Evolutionary conservation across 495 filamentous ascomycete species (phyloP), one percentile per base, ranked within the genome.

Genomic region (Lineolata rhizophorae): DNA sequence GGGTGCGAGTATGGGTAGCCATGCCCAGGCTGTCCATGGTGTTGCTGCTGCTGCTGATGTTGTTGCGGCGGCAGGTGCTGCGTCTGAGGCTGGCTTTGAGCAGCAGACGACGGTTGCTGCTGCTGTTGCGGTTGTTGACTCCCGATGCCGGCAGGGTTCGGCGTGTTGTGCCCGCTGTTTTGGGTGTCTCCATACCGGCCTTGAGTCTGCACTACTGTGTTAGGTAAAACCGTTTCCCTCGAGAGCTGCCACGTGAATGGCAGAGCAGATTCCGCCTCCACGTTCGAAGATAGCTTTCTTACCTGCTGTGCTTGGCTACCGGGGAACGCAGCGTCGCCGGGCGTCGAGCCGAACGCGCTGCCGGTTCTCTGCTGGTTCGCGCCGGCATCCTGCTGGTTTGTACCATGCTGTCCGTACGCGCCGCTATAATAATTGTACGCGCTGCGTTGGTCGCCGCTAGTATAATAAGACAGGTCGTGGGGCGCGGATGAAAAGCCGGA

Each of bases 391-490:
- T 91, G 84, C 35, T 70, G 68, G 25, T 50, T 58, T 37, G 72
- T 61, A 5, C 51, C 54, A 6, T 30, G 27, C 27, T 80, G 75
- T 22, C 62, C 67, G 51, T 82, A 91, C 32, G 69, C 63, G 11
- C 64, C 58, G 45, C 92, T 87, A 51, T 78, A 83, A 52, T 72
- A 76, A 38, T 67, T 65, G 51, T 84, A 87, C 6, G 68, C 62
- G 48, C 70, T 68, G 26, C 83, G 70, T 35, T 57, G 60, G 45
- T 80, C 75, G 30, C 75, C 68, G n/a, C 74, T 67, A 2, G 76
- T 75, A 44, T 93, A 87, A 57, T 92, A 91, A 13, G 77, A 78
- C 42, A 74, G 85, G 26, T 92, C 76, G 51, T 63, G 71, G 26
- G 78, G 72, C 8, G 76, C 76, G 19, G 80, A 75, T 44, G 72